phyloP scores from a whole-genome alignment of 257 asterid genomes.

The Solanum tacnaense region DNA sequence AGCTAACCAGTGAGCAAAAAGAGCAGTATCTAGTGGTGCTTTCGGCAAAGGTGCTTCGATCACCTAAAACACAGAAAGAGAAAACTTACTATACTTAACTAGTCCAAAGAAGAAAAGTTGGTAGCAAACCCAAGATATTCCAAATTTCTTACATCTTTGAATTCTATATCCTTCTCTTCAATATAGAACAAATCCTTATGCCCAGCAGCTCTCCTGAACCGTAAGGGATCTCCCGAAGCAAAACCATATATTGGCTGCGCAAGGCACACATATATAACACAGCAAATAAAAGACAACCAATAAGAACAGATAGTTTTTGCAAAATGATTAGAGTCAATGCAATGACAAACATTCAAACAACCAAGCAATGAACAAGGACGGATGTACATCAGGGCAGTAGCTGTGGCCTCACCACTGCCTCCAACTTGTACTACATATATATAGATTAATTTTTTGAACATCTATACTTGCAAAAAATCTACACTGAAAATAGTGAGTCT shows the following conservation, averaged over 20 bases:
- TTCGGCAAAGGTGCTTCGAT: conserved; percentile 93
- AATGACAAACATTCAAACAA: not conserved
- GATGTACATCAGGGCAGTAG: not conserved
- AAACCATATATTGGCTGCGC: conserved; percentile 84
- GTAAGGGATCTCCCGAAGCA: conserved; percentile 77
- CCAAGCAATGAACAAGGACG: not conserved
- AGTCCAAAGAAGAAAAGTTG: not conserved
- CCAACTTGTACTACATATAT: not conserved
- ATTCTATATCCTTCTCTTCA: conserved; percentile 86
- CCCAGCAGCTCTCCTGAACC: conserved; percentile 87
- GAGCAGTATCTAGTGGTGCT: conserved; percentile 83
- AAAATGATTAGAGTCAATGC: not conserved
- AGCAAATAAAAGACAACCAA: not conserved
- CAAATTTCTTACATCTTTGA: conserved; percentile 62
- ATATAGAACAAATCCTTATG: conserved; percentile 87
- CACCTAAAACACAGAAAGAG: conserved; percentile 36
- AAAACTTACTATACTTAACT: not conserved
- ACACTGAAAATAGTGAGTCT: not conserved
- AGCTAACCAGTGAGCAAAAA: conserved; percentile 86
- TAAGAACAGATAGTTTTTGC: not conserved
- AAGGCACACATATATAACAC: not conserved
- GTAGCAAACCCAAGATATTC: not conserved
- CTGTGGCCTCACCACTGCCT: not conserved
- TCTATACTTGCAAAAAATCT: not conserved
- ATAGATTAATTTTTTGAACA: not conserved